phyloP scores from a whole-genome alignment of 805 yeast genomes.

The Suhomyces sp. region DNA sequence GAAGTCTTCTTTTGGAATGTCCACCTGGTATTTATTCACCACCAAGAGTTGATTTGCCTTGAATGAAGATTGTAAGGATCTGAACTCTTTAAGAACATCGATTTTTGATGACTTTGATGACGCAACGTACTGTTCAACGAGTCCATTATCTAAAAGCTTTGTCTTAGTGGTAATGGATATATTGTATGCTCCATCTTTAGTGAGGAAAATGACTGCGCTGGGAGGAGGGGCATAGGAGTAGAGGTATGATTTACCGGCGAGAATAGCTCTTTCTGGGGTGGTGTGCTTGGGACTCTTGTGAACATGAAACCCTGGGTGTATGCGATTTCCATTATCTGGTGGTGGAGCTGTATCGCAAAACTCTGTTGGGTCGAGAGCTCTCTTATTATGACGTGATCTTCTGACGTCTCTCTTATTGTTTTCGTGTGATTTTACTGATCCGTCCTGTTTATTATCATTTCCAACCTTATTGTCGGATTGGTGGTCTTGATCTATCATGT shows the following conservation, averaged over 20 bases:
- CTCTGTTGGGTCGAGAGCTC: constrained; percentile 6
- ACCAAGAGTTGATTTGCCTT: constrained; percentile 23
- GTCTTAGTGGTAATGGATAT: constrained; percentile 14
- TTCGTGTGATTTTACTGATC: background rate
- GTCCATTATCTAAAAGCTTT: constrained; percentile 21
- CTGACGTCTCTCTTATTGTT: background rate
- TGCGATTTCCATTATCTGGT: constrained; percentile 9
- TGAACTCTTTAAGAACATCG: constrained; percentile 23
- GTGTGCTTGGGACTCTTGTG: constrained; percentile 14
- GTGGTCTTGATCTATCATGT: too few relatives aligned
- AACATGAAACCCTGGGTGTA: constrained; percentile 23
- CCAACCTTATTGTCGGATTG: too few relatives aligned
- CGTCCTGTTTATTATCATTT: background rate
- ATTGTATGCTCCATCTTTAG: constrained; percentile 35
- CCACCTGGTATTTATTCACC: constrained; percentile 26
- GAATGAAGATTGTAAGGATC: constrained; percentile 15
- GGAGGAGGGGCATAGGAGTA: constrained; percentile 34
- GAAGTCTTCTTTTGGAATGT: constrained; percentile 28
- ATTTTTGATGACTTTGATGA: constrained; percentile 8
- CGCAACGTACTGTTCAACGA: constrained; percentile 22
- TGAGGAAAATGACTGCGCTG: constrained; percentile 19
- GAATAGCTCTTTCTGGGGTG: constrained; percentile 14
- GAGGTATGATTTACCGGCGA: constrained; percentile 21
- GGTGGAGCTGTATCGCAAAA: constrained; percentile 16
- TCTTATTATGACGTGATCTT: background rate